These are phyloP conservation scores for Penicillium sp. DNA, from an alignment of 2,329 filamentous ascomycete genomes.

Conservation along the genomic window DNA sequence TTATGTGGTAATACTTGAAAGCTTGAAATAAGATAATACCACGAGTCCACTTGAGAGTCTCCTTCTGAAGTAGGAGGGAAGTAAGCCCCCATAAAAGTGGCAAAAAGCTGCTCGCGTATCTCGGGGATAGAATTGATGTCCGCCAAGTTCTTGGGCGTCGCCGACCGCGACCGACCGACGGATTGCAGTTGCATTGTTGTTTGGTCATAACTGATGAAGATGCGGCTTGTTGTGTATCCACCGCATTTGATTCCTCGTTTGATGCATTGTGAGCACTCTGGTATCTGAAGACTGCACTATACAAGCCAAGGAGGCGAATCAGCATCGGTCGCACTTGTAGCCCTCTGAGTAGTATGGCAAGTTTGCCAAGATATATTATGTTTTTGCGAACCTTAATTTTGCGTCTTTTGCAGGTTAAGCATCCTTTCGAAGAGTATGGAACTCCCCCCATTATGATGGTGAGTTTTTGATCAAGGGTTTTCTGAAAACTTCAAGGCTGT, in stretches of 20 bases:
- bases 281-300: not conserved
- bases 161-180: not conserved
- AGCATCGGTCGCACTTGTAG: not conserved
- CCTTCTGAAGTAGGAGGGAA: not conserved
- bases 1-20: not conserved
- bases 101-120: not conserved
- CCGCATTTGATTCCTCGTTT: not conserved
- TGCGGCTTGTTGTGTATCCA: not conserved
- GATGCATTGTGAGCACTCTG: not conserved
- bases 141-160: not conserved
- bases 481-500: not conserved
- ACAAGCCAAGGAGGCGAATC: not conserved
- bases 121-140: not conserved
- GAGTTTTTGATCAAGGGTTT: too few relatives aligned
- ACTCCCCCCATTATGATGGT: not conserved
- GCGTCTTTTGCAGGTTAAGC: slow-evolving; percentile 1
- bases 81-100: not conserved
- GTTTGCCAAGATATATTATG: not conserved
- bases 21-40: not conserved
- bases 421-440: not conserved
- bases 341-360: not conserved
- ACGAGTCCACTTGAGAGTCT: not conserved
- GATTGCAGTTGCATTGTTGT: not conserved
- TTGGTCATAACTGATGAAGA: slow-evolving; percentile 4
- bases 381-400: not conserved